Base-by-base conservation (phyloP, 306 rosid species). In the Fragaria ananassa region DNA sequence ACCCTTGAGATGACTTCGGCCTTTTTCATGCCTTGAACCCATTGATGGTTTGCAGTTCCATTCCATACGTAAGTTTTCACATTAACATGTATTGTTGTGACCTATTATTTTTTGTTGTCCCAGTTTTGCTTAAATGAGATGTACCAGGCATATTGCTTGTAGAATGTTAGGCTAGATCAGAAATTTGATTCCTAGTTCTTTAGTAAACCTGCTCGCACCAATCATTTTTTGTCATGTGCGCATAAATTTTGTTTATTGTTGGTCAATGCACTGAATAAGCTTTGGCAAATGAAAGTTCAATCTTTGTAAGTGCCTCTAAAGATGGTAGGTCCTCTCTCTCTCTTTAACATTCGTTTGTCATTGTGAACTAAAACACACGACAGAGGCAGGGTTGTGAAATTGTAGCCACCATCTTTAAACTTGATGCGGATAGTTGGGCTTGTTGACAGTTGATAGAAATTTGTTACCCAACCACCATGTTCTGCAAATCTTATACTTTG, bases 401-500 rank as follows among this genome's bases (percentile, higher is more conserved):
- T 17, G 70, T 44, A 27, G 58, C 58, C 83, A 54, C 76, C 70
- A 80, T 68, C 80, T 56, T 80, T 47, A 9, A 9, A 46, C 75
- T 74, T 47, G 63, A 68, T 58, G 25, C 47, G 11, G 83, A 51
- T 34, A 35, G 75, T 23, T 80, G 71, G 39, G 35, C 35, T 58
- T 68, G 69, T 53, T 54, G 70, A 68, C 70, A 23, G 83, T 57
- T 45, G 74, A 80, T 42, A 68, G 25, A 74, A 74, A 73, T 56
- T 17, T 57, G 79, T 66, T 7, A 44, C 70, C 46, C 63, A 74
- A 74, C 79, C 51, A 79, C 78, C 56, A 31, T 56, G 39, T 56
- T 23, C 25, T 17, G 46, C 12, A 42, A 66, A 77, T 56, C 14
- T 31, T 35, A 62, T 34, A 21, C 71, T 37, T 56, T 3, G 42